Conservation (phyloP, 2,329 filamentous ascomycete genomes). For the Nemania diffusa region DNA sequence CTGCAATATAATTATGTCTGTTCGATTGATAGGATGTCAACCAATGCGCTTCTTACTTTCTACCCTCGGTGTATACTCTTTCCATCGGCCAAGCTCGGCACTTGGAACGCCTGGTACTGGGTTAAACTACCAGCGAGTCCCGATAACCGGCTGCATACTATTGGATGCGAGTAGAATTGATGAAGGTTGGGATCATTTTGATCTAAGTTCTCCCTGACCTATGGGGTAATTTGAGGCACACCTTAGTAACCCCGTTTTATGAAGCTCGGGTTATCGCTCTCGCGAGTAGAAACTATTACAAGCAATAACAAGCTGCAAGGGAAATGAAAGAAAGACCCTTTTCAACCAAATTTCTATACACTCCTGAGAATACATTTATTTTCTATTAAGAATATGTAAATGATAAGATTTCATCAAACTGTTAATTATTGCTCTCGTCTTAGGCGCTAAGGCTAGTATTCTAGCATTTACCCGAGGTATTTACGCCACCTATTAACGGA, state of each 20-base stretch:
- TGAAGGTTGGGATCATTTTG: neutral
- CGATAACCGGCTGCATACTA: constrained; percentile 22
- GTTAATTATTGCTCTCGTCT: neutral
- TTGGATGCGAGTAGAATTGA: constrained; percentile 12
- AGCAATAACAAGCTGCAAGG: neutral
- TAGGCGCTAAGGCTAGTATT: too few relatives aligned
- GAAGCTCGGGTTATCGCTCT: neutral
- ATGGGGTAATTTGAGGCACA: constrained; percentile 20
- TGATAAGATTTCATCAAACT: too few relatives aligned
- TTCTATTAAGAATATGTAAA: too few relatives aligned
- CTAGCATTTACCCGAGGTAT: too few relatives aligned
- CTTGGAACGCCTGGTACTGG: neutral
- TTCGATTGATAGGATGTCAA: neutral
- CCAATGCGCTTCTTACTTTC: neutral
- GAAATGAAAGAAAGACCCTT: neutral
- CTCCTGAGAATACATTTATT: too few relatives aligned
- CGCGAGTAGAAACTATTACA: neutral
- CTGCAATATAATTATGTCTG: constrained; percentile 15
- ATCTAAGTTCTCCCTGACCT: constrained; percentile 26
- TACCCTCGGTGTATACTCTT: neutral
- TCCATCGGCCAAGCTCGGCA: constrained; percentile 12
- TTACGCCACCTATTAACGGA: too few relatives aligned
- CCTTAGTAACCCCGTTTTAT: neutral
- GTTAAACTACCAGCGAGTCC: neutral
- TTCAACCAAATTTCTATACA: too few relatives aligned